Evolutionary conservation across 495 filamentous ascomycete genomes (phyloP), one percentile per base, ranked within the genome.

Genomic region (Podospora bellae-mahoneyi): DNA sequence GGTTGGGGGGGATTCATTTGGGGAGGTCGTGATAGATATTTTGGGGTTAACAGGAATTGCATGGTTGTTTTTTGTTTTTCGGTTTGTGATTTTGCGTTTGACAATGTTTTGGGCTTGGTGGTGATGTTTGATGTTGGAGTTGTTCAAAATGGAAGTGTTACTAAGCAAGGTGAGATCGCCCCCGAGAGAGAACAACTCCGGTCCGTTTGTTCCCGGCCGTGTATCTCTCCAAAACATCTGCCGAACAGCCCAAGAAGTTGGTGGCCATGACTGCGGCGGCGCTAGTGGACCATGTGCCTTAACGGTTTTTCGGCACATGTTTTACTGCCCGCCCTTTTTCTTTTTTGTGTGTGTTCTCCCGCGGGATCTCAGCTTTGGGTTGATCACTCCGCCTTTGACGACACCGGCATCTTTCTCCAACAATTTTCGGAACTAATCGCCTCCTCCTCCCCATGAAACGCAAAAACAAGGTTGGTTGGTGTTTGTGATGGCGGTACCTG

Each of bases 261-360:
- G 28, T 19, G 61, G 15, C 61, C 27, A 19, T 62, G 61, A 63
- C 28, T 63, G 61, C 61, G 61, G 61, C 61, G 48, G 61, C 61
- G 61, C 61, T 63, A 63, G 30, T 44, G 61, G n/a, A 15, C 32
- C 32, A 44, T 10, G 28, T 27, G 61, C 61, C 18, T 39, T 34
- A 63, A 63, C 61, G 30, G 32, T 53, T 63, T 63, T 63, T 63
- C 61, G 61, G 61, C 61, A 63, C 61, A 63, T 63, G 61, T 16
- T 63, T 19, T 32, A 23, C 23, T 61, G 5, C 18, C 13, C 16
- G 23, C 28, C 28, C 32, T 30, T 20, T 62, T n/a, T 62, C 26
- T n/a, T 5, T n/a, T 5, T 62, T 26, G 15, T 23, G 23, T 23
- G 23, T 23, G 23, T 23, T 23, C 20, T 23, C 20, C 23, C 23